Conservation (phyloP, 2,329 filamentous ascomycete species). For the Cryphonectria nitschkei region DNA sequence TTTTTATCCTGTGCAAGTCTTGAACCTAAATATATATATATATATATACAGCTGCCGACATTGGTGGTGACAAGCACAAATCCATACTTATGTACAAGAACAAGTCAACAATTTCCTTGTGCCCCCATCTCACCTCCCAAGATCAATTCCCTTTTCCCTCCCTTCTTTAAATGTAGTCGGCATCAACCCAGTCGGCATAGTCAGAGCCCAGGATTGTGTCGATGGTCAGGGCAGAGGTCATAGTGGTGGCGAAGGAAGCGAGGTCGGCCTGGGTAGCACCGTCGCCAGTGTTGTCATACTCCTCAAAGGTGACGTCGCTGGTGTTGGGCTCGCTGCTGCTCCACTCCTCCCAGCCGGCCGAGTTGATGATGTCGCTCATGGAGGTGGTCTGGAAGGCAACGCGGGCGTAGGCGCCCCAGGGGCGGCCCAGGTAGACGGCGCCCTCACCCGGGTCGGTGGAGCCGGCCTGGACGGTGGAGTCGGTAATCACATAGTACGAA, state of each 20-base stretch:
- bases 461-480: conserved; percentile 50
- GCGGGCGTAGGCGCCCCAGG: conserved; percentile 54
- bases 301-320: conserved; percentile 58
- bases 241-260: conserved; percentile 49
- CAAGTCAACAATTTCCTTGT: background rate
- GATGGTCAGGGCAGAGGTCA: conserved; percentile 38
- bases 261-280: conserved; percentile 51
- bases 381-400: conserved; percentile 53
- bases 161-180: conserved; percentile 20
- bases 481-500: conserved; percentile 61
- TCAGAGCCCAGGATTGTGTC: conserved; percentile 35
- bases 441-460: conserved; percentile 42
- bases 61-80: background rate
- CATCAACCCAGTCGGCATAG: conserved; percentile 28
- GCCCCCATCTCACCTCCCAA: background rate
- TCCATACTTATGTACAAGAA: conserved; percentile 15
- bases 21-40: background rate
- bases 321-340: conserved; percentile 41
- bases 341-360: conserved; percentile 57
- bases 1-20: background rate
- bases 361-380: conserved; percentile 53
- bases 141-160: background rate
- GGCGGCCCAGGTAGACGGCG: conserved; percentile 55
- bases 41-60: conserved; percentile 11
- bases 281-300: conserved; percentile 55